A percentile compares a stretch with the other conserved stretches of the same genome.
Conservation (phyloP, 306 rosid genomes). For the Neltuma alba region DNA sequence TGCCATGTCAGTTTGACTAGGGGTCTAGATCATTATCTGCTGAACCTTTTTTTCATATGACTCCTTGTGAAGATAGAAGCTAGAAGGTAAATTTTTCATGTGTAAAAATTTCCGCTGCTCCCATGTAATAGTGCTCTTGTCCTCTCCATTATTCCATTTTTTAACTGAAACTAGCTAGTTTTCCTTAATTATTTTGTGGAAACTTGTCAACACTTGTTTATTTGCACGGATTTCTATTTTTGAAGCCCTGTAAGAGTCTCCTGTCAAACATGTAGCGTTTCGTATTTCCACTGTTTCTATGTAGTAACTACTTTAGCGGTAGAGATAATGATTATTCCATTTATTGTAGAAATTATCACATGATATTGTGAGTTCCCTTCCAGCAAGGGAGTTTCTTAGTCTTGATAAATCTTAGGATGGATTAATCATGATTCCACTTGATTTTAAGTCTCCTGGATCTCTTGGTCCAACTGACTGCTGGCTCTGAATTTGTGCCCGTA, state of each 20-base stretch:
- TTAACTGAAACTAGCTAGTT: slow-evolving; percentile 3
- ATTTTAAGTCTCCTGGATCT: slow-evolving; percentile 1
- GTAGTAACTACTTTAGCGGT: background rate
- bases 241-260: background rate
- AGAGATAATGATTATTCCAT: slow-evolving; percentile 13
- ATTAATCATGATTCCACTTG: background rate
- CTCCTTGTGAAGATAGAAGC: background rate
- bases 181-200: slow-evolving; percentile 22
- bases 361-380: slow-evolving; percentile 4
- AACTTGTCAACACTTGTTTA: background rate
- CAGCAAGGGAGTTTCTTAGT: slow-evolving; percentile 8
- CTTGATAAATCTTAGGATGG: background rate
- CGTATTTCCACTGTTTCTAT: background rate
- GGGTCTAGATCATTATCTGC: background rate
- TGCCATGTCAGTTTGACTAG: slow-evolving; percentile 13
- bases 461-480: background rate
- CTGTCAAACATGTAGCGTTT: background rate
- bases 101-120: background rate
- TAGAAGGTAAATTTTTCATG: background rate
- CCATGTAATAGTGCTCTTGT: background rate
- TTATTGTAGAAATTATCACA: background rate
- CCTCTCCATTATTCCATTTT: background rate
- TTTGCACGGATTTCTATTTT: background rate
- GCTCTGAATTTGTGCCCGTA: background rate
- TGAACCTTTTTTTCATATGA: slow-evolving; percentile 1